phyloP scores from a whole-genome alignment of 2,329 filamentous ascomycete genomes.

The Fusarium staphyleae region DNA sequence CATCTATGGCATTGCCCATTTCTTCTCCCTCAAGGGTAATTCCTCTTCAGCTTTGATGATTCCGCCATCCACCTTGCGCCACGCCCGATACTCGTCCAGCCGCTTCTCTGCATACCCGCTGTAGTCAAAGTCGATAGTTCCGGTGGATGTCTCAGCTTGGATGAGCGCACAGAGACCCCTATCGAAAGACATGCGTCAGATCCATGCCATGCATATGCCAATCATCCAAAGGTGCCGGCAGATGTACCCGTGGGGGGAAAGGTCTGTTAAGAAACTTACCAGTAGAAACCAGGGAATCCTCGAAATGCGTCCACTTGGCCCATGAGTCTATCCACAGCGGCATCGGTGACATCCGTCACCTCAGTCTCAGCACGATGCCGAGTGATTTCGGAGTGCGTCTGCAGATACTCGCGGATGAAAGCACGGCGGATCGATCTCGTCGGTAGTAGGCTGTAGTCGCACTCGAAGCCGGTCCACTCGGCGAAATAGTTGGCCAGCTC shows the following conservation, averaged over 20 bases:
- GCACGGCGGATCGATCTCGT: conserved; percentile 24
- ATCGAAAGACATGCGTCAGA: conserved; percentile 12
- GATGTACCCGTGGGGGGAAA: not conserved
- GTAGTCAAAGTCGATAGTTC: conserved; percentile 37
- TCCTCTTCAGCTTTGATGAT: not conserved
- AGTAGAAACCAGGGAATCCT: conserved; percentile 36
- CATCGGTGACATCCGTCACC: conserved; percentile 9
- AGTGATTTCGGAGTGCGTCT: conserved; percentile 8
- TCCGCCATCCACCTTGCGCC: conserved; percentile 18
- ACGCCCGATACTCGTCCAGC: conserved; percentile 31
- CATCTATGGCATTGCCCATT: conserved; percentile 22
- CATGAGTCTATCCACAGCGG: conserved; percentile 27
- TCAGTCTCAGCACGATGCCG: conserved; percentile 1
- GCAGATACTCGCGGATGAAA: conserved; percentile 30
- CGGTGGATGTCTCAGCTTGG: conserved; percentile 37
- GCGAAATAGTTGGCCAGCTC: conserved; percentile 37
- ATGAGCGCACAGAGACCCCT: conserved; percentile 38
- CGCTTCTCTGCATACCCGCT: conserved; percentile 33
- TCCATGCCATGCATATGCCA: too few species aligned
- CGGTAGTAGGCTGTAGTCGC: conserved; percentile 26
- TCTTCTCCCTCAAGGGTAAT: conserved; percentile 15
- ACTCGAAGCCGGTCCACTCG: conserved; percentile 35
- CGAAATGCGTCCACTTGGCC: conserved; percentile 29
- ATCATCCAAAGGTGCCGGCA: not conserved
- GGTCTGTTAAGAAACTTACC: conserved; percentile 19